Percentiles rank a stretch among this genome's conserved stretches.
These are phyloP conservation scores for Tetraselmis striata DNA, from an alignment of 139 green algal genomes.

Conservation along the genomic window DNA sequence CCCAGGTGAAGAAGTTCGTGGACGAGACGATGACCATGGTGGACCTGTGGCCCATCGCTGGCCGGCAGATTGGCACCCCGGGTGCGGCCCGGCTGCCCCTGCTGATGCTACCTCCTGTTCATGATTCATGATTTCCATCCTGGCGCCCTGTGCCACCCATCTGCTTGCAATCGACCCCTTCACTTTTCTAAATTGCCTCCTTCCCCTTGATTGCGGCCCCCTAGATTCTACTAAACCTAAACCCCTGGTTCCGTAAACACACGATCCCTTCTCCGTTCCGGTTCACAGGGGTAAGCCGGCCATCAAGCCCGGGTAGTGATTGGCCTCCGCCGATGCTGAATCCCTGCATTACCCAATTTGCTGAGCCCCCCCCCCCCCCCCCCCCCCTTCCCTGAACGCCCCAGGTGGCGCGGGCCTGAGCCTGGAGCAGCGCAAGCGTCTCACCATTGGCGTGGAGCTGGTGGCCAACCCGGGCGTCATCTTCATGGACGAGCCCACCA, in stretches of 20 bases:
- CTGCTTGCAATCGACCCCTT: no score
- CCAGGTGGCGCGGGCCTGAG: conserved; percentile 18
- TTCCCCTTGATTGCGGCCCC: no score
- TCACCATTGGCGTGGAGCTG: conserved; percentile 73
- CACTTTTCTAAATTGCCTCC: no score
- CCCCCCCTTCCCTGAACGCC: neutral
- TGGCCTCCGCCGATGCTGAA: no score
- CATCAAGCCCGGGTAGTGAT: no score
- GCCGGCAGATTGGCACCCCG: neutral
- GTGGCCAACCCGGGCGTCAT: conserved; percentile 52
- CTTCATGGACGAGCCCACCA: conserved; percentile 35
- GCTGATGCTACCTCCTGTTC: no score
- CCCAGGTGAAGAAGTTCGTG: neutral
- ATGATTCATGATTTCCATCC: no score
- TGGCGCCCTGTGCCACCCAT: no score
- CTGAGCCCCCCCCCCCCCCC: neutral
- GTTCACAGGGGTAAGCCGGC: neutral
- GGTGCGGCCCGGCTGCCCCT: neutral
- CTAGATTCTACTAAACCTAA: no score
- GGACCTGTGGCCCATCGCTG: neutral
- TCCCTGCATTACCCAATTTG: no score
- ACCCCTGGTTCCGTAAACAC: no score
- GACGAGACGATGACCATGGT: neutral
- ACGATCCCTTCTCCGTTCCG: neutral
- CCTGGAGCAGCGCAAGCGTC: conserved; percentile 60